Base-by-base conservation (phyloP, 768 basidiomycete species). In the Amanita pallidorosea region DNA sequence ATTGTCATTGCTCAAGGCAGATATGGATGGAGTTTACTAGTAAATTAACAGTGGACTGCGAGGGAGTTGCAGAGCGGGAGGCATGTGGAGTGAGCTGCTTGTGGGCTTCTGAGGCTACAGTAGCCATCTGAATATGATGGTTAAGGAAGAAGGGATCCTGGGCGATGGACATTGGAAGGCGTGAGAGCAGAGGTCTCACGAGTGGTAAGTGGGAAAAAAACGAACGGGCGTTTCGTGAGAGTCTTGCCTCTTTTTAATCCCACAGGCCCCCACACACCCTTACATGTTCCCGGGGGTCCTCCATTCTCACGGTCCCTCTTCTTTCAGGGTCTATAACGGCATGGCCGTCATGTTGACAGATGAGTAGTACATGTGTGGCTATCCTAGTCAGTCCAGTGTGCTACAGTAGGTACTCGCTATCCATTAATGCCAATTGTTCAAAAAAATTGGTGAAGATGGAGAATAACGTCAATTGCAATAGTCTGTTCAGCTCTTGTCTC, bases 61-160 rank as follows among this genome's bases (percentile, higher is more conserved):
- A 56, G 22, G 58, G 53, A 44, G 59, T 55, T 29, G 54, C 51
- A 22, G 57, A 51, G 45, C 58, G 54, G 45, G 61, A 55, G 53
- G 58, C 42, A 45, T 56, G 54, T 22, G 58, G 53, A 40, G 43
- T 48, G 54, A 35, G 42, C 18, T 53, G 46, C 11, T 46, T 37
- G 33, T 53, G 49, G 38, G 42, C 37, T 38, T 58, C 53, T 27
- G 56, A 45, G 41, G 63, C 55, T 51, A 54, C 63, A 48, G 64
- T 55, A 56, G 67, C 60, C 69, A 73, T 72, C 60, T 68, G 67
- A 45, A 73, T 67, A 61, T 69, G 67, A 63, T 66, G 65, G 68
- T 70, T 64, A 56, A 71, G 69, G 61, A 70, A 69, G 72, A 73
- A 72, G 58, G 67, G 61, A 62, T 70, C 66, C 62, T 70, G 68